Conservation (phyloP, 1,284 basidiomycete genomes). For the Moesziomyces sp. region DNA sequence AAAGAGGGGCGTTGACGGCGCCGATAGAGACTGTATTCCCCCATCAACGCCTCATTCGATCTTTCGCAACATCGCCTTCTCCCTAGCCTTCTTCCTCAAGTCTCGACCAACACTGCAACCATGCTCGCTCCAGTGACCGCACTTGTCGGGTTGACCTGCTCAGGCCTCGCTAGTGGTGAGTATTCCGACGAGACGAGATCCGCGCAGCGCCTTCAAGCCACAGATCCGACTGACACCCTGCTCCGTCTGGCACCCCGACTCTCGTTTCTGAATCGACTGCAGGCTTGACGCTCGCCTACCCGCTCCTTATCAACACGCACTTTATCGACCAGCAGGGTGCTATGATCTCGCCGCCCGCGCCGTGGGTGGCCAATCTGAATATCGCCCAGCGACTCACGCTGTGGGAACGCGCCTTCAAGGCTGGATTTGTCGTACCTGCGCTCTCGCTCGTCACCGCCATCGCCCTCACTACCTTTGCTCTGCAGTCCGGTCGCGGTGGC, state of each 20-base stretch:
- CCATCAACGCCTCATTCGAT: not conserved
- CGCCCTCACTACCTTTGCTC: conserved; percentile 12
- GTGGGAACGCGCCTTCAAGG: conserved; percentile 32
- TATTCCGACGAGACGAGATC: not conserved
- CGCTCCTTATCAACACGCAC: conserved; percentile 30
- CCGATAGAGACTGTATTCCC: not conserved
- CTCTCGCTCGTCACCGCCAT: conserved; percentile 17
- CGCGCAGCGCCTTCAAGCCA: not conserved
- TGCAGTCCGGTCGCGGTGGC: conserved; percentile 8
- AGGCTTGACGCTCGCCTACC: conserved; percentile 31
- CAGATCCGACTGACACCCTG: not conserved
- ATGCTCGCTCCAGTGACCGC: conserved; percentile 30
- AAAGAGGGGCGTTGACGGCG: not conserved
- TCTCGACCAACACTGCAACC: not conserved
- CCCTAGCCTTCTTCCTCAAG: not conserved
- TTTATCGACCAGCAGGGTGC: conserved; percentile 31
- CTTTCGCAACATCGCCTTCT: not conserved
- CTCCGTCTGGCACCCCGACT: too few relatives aligned
- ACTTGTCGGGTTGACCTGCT: conserved; percentile 28
- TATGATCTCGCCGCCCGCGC: conserved; percentile 25
- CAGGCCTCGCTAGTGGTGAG: conserved; percentile 31
- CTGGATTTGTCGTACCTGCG: conserved; percentile 19
- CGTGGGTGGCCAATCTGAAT: conserved; percentile 20
- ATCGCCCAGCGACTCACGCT: conserved; percentile 38
- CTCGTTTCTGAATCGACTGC: not conserved